Conservation (phyloP, 1,284 basidiomycete species). For the Microbotryum lychnidis-dioicae region DNA sequence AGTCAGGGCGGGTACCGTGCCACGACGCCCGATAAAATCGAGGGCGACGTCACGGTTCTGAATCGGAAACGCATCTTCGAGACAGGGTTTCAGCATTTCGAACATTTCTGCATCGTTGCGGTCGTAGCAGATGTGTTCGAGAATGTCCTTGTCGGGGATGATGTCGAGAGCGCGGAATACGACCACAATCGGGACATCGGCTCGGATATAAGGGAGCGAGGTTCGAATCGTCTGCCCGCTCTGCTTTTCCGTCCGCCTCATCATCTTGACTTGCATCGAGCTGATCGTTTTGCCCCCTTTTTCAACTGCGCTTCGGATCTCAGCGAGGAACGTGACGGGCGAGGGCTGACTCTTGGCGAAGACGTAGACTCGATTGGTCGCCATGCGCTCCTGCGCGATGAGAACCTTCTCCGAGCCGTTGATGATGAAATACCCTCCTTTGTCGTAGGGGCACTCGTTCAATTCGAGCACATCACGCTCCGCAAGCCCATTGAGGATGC, state of each 20-base stretch:
- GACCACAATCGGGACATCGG: constrained; percentile 97
- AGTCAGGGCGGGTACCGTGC: constrained; percentile 86
- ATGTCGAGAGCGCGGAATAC: constrained; percentile 97
- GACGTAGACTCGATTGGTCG: constrained; percentile 98
- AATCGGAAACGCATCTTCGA: constrained; percentile 97
- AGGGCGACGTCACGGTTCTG: constrained; percentile 92
- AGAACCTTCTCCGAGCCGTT: constrained; percentile 99
- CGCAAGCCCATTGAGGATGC: constrained; percentile 71
- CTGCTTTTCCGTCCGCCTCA: constrained; percentile 32
- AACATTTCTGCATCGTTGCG: constrained; percentile 91
- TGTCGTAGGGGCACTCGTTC: constrained; percentile 97
- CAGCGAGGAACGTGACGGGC: constrained; percentile 89
- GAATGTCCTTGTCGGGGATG: constrained; percentile 93
- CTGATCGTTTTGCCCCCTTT: constrained; percentile 98
- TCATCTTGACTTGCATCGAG: constrained; percentile 95
- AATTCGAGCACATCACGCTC: constrained; percentile 78
- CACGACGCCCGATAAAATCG: constrained; percentile 97
- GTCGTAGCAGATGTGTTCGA: constrained; percentile 98
- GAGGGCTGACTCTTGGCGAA: constrained; percentile 97
- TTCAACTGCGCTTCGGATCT: constrained; percentile 96
- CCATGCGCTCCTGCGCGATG: constrained; percentile 99
- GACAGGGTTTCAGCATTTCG: constrained; percentile 97
- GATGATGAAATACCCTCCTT: constrained; percentile 97
- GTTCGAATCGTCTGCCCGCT: constrained; percentile 88
- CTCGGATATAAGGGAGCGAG: constrained; percentile 94